These are phyloP conservation scores for Seiridium unicorne DNA, from an alignment of 2,329 filamentous ascomycete species.

Conservation along the genomic window DNA sequence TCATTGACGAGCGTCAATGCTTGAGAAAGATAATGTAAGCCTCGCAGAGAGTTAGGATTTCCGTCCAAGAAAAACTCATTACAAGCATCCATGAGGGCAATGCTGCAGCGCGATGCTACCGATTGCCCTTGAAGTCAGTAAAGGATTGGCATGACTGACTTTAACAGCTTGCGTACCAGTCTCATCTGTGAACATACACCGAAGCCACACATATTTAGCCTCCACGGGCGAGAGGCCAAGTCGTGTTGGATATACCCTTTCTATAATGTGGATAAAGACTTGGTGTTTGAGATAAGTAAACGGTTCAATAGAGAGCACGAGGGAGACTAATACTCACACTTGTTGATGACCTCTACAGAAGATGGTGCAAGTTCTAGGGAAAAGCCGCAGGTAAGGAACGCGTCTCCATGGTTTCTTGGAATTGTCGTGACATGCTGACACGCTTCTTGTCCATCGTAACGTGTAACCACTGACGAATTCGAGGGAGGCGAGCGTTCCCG, in stretches of 20 bases:
- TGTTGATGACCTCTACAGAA: neutral
- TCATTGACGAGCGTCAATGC: neutral
- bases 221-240: neutral
- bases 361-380: neutral
- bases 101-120: neutral
- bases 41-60: neutral
- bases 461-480: too few relatives aligned
- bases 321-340: neutral
- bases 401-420: neutral
- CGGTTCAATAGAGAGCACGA: neutral
- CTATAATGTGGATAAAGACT: neutral
- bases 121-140: neutral
- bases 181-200: neutral
- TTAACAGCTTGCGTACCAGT: neutral
- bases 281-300: neutral
- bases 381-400: neutral
- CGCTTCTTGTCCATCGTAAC: neutral
- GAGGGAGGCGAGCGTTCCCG: neutral
- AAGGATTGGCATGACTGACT: neutral
- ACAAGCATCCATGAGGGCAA: conserved; percentile 1
- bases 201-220: neutral
- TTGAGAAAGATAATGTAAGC: neutral
- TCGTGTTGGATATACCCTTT: conserved; percentile 3
- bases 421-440: neutral
- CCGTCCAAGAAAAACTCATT: neutral